These are phyloP conservation scores for Macrophomina pseudophaseolina DNA, from an alignment of 2,329 filamentous ascomycete genomes.

Conservation along the genomic window DNA sequence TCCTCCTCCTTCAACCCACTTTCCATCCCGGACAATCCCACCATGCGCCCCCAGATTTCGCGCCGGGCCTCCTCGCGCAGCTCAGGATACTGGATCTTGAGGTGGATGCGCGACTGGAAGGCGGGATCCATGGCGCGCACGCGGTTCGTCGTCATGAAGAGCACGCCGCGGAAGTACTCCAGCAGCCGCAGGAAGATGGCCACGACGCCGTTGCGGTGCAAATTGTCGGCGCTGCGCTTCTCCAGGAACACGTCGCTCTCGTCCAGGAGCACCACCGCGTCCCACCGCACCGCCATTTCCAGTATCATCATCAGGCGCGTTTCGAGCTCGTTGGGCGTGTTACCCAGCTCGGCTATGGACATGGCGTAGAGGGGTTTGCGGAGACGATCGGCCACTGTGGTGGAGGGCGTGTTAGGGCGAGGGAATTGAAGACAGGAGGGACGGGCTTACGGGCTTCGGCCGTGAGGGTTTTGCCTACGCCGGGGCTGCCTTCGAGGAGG, in stretches of 20 bases:
- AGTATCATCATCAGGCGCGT: constrained; percentile 55
- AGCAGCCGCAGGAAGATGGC: constrained; percentile 28
- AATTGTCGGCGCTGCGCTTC: constrained; percentile 52
- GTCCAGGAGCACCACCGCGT: constrained; percentile 58
- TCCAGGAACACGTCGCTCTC: constrained; percentile 62
- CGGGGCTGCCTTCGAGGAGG: constrained; percentile 21
- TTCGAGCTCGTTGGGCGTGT: constrained; percentile 51
- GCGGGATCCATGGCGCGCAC: constrained; percentile 36
- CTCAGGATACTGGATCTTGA: constrained; percentile 35
- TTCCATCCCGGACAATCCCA: neutral
- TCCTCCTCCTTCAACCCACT: neutral
- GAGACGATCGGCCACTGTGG: constrained; percentile 37
- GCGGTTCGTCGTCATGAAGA: constrained; percentile 44
- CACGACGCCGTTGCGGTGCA: constrained; percentile 55
- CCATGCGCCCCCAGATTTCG: neutral
- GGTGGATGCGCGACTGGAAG: constrained; percentile 35
- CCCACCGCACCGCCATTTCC: constrained; percentile 56
- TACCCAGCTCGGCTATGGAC: constrained; percentile 56
- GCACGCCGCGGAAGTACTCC: constrained; percentile 33
- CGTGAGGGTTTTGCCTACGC: constrained; percentile 26
- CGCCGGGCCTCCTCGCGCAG: neutral
- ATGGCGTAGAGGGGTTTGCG: constrained; percentile 54
- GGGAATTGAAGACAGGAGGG: too few relatives aligned
- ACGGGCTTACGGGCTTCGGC: constrained; percentile 16
- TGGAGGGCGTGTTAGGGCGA: too few relatives aligned